Percentiles rank a stretch among this genome's conserved stretches.
phyloP scores from a whole-genome alignment of 495 filamentous ascomycete species.

The Hypoxylon lienhwacheense region DNA sequence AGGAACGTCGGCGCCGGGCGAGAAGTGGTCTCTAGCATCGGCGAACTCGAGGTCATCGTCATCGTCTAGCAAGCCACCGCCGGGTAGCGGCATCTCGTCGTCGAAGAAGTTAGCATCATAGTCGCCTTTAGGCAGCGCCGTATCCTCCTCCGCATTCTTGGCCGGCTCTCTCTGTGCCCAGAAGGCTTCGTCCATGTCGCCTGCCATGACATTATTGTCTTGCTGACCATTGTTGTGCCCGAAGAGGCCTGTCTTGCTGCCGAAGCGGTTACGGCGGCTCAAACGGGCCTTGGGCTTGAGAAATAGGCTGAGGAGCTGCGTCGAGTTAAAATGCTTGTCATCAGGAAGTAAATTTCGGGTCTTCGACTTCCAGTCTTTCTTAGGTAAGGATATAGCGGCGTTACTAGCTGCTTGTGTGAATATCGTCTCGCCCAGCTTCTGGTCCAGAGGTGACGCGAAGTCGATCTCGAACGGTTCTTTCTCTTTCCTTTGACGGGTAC shows the following conservation, averaged over 20 bases:
- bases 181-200: slow-evolving; percentile 90
- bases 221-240: slow-evolving; percentile 42
- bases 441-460: slow-evolving; percentile 72
- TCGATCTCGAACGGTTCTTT: slow-evolving; percentile 96
- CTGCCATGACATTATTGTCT: slow-evolving; percentile 60
- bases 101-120: slow-evolving; percentile 99
- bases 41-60: slow-evolving; percentile 77
- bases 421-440: slow-evolving; percentile 71
- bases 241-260: slow-evolving; percentile 43
- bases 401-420: slow-evolving; percentile 84
- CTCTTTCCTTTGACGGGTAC: slow-evolving; percentile 73
- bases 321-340: slow-evolving; percentile 97
- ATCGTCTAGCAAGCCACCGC: slow-evolving; percentile 74
- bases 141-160: slow-evolving; percentile 46
- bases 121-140: slow-evolving; percentile 59
- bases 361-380: slow-evolving; percentile 93
- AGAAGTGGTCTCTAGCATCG: slow-evolving; percentile 88
- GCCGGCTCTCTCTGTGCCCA: slow-evolving; percentile 78
- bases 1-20: slow-evolving; percentile 66
- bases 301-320: slow-evolving; percentile 84
- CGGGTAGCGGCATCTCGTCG: slow-evolving; percentile 77
- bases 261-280: slow-evolving; percentile 45
- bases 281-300: slow-evolving; percentile 89
- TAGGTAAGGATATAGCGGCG: slow-evolving; percentile 77
- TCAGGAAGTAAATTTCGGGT: slow-evolving; percentile 91